A percentile compares a stretch with the other conserved stretches of the same genome.
phyloP scores from a whole-genome alignment of 2,329 filamentous ascomycete genomes.

The Diaporthe australafricana region DNA sequence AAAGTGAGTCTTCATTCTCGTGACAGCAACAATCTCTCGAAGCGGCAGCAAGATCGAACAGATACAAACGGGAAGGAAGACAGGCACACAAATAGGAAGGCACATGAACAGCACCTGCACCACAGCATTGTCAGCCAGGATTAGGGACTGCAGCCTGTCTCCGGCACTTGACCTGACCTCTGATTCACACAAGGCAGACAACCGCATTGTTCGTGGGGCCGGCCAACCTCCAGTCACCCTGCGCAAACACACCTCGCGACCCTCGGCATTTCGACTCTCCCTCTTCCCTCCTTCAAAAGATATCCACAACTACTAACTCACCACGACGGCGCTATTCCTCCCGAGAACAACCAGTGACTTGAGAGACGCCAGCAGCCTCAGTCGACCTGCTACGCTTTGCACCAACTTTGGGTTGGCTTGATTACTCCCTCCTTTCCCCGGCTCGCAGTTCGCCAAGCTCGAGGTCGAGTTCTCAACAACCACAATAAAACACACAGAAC shows the following conservation, averaged over 20 bases:
- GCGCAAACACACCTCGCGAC: no score
- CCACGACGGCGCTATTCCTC: no score
- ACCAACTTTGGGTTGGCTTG: background rate
- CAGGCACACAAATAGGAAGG: background rate
- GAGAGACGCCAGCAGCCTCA: background rate
- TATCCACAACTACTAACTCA: background rate
- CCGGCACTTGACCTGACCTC: background rate
- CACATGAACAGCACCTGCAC: conserved; percentile 1
- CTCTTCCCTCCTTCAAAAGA: background rate
- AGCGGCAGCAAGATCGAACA: background rate
- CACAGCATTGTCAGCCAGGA: background rate
- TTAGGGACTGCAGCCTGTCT: background rate
- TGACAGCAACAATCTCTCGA: background rate
- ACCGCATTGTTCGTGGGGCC: background rate
- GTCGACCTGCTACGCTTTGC: background rate
- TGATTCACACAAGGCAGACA: background rate
- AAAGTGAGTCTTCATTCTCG: background rate
- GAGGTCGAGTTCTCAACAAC: no score
- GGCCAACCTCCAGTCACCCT: background rate
- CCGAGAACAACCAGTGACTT: background rate
- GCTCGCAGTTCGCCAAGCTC: no score
- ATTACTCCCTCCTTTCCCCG: background rate
- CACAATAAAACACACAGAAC: no score
- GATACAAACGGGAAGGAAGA: no score
- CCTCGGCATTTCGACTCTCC: background rate